phyloP scores from a whole-genome alignment of 2,329 filamentous ascomycete genomes.

The Beauveria bassiana region DNA sequence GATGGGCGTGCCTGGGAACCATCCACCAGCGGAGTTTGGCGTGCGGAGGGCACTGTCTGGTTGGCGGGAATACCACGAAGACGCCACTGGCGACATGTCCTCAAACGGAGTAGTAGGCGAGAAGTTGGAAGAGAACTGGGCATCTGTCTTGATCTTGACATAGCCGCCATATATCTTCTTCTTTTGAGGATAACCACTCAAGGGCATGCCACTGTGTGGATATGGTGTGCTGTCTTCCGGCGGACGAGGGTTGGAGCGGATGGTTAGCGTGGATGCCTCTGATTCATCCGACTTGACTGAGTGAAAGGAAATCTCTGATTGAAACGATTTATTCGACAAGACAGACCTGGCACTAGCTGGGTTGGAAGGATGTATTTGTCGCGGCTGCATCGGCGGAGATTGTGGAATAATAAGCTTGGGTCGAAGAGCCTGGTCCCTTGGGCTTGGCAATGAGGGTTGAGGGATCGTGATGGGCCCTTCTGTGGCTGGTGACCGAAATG shows the following conservation, averaged over 20 bases:
- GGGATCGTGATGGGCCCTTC: too few species aligned
- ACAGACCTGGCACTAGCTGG: too few species aligned
- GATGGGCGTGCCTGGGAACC: background rate
- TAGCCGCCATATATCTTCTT: slow-evolving; percentile 15
- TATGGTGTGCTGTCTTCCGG: slow-evolving; percentile 26
- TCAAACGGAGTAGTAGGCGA: slow-evolving; percentile 16
- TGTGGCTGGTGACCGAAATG: too few species aligned
- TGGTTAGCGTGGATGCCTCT: slow-evolving; percentile 17
- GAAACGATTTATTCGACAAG: too few species aligned
- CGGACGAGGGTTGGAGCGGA: slow-evolving; percentile 20
- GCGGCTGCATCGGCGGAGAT: too few species aligned
- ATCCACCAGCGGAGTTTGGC: background rate
- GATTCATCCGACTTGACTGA: slow-evolving; percentile 16
- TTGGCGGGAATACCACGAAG: slow-evolving; percentile 16
- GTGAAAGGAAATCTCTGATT: background rate
- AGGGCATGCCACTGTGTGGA: slow-evolving; percentile 16
- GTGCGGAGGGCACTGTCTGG: background rate
- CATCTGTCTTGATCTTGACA: slow-evolving; percentile 6
- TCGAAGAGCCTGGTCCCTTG: too few species aligned
- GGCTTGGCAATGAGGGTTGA: too few species aligned
- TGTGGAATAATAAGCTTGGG: too few species aligned
- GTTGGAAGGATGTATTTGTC: too few species aligned
- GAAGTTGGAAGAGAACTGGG: too few species aligned
- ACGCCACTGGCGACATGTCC: slow-evolving; percentile 15
- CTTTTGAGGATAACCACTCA: slow-evolving; percentile 12